Evolutionary conservation across 306 rosid species (phyloP), one percentile per base, ranked within the genome.

Genomic region (Vachellia collinsii): DNA sequence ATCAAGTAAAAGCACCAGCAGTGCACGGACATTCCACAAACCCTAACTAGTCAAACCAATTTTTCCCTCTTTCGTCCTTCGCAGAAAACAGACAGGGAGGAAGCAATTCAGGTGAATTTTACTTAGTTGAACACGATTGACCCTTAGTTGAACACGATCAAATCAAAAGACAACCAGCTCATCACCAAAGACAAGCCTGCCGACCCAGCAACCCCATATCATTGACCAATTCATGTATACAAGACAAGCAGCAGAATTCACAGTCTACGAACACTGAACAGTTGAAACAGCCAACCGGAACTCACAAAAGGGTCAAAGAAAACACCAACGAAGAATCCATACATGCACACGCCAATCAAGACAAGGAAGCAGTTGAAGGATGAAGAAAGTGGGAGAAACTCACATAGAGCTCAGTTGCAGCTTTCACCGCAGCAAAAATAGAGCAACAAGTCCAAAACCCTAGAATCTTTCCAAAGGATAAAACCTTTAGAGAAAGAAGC

Each of bases 401-500:
- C 73, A 70, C 64, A 78, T 74, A 56, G 41, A 11, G 34, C 62
- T 79, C 70, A 66, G 59, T 0, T 53, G 47, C 34, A 72, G 23
- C 61, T n/a, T 65, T 68, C n/a, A 8, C 53, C 9, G 70, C 48
- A 72, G 59, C 74, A 64, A 41, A 43, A 37, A 46, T 17, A 58
- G 48, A 63, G 34, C 44, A 46, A 75, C 59, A 43, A 82, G 19
- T 80, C 23, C 79, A 75, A 84, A 92, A 90, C 94, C 94, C 97
- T 90, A 92, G 89, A 88, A 82, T 88, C 76, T 84, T 78, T 43
- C 50, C 6, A 65, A 56, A 77, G 70, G 76, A 70, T 34, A 69
- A 69, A 51, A 58, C 36, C 54, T 61, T 61, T 14, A 59, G 70
- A 51, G 67, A 74, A 75, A 79, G 74, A 68, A 17, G 67, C 22